These are phyloP conservation scores for Nakazawaea pomicola DNA, from an alignment of 805 yeast species.

Conservation along the genomic window DNA sequence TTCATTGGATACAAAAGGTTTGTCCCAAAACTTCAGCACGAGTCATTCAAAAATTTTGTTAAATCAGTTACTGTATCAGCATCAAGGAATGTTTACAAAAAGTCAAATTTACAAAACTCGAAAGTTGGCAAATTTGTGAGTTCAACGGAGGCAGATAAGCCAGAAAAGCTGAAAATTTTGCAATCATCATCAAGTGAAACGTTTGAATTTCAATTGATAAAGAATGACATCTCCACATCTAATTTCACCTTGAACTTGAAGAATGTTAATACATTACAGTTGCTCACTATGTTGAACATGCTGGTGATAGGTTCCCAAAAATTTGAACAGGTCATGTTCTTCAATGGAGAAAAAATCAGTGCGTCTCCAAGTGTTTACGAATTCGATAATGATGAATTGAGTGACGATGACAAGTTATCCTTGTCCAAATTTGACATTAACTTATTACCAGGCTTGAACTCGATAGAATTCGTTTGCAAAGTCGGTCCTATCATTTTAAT, in stretches of 20 bases:
- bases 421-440: constrained; percentile 38
- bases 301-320: constrained; percentile 8
- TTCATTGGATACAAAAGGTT: constrained; percentile 5
- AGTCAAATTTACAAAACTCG: constrained; percentile 5
- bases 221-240: constrained; percentile 1
- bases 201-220: constrained; percentile 1
- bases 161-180: constrained; percentile 6
- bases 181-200: constrained; percentile 2
- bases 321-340: constrained; percentile 11
- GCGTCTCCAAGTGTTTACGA: constrained; percentile 9
- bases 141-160: not conserved
- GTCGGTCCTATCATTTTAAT: constrained; percentile 23
- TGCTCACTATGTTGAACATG: constrained; percentile 7
- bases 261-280: constrained; percentile 4
- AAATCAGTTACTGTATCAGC: constrained; percentile 6
- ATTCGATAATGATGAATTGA: not conserved
- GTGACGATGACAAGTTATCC: constrained; percentile 1
- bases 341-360: constrained; percentile 12
- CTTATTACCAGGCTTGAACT: constrained; percentile 41
- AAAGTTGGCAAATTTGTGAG: constrained; percentile 7
- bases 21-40: not conserved
- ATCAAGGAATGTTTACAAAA: constrained; percentile 5
- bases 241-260: constrained; percentile 9
- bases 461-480: constrained; percentile 33
- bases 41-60: constrained; percentile 8